These are phyloP conservation scores for Flaveria robusta DNA, from an alignment of 129 eudicot genomes.

Conservation along the genomic window DNA sequence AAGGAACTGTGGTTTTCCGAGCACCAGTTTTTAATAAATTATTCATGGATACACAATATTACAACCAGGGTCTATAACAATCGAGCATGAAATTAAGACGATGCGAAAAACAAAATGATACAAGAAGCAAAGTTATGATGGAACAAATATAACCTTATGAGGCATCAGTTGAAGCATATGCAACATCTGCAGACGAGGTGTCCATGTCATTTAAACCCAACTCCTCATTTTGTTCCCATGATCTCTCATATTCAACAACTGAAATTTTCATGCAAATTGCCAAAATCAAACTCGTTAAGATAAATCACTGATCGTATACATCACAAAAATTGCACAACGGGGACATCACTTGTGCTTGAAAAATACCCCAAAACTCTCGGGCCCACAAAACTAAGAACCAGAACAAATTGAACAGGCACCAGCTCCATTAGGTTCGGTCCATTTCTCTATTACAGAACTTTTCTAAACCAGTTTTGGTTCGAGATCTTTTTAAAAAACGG, in stretches of 20 bases:
- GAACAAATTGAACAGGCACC: too few species aligned
- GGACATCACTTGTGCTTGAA: neutral
- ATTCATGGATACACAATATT: conserved; percentile 15
- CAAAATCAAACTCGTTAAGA: conserved; percentile 9
- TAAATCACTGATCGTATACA: neutral
- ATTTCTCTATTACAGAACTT: neutral
- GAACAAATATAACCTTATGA: neutral
- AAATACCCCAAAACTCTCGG: neutral
- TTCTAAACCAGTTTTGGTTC: neutral
- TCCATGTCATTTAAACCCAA: conserved; percentile 96
- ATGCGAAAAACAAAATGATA: neutral
- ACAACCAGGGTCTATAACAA: neutral
- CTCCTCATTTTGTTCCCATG: conserved; percentile 98
- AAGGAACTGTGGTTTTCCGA: too few species aligned
- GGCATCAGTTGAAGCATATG: conserved; percentile 48
- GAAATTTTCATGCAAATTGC: conserved; percentile 16
- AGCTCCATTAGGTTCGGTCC: too few species aligned
- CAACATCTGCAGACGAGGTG: conserved; percentile 90
- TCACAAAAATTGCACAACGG: neutral
- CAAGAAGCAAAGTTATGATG: neutral
- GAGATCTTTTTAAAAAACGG: neutral
- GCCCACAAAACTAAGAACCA: too few species aligned
- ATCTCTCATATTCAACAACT: conserved; percentile 88
- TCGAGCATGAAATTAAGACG: neutral
- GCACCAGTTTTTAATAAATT: neutral